Percentiles rank a stretch among this genome's conserved stretches.
Evolutionary conservation across 106 monocot genomes (phyloP).

Genomic region (Phalaenopsis equestris): DNA sequence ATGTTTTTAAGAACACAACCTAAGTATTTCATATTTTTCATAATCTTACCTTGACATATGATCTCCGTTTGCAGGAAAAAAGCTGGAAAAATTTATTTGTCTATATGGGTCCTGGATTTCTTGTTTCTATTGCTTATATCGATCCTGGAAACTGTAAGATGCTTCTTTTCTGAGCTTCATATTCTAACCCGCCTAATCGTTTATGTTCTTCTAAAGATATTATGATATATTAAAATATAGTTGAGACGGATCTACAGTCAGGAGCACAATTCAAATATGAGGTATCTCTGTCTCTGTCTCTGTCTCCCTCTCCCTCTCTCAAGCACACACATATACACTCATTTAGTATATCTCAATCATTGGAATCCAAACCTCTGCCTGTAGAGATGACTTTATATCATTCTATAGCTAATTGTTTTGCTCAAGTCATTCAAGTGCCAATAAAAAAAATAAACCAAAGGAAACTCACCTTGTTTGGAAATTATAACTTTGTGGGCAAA

Average conservation of each 20-base stretch:
- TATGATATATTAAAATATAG: conserved; percentile 22
- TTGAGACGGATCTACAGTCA: conserved; percentile 89
- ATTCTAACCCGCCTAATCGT: neutral
- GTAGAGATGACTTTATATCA: neutral
- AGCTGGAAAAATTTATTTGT: conserved; percentile 93
- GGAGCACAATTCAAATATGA: conserved; percentile 91
- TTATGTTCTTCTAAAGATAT: conserved; percentile 6
- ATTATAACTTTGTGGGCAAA: neutral
- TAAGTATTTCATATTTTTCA: neutral
- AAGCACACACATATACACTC: neutral
- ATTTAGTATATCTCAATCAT: neutral
- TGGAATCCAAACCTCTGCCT: neutral
- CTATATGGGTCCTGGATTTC: conserved; percentile 86
- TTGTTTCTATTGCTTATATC: conserved; percentile 92
- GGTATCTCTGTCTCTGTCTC: conserved; percentile 25
- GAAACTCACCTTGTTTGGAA: neutral
- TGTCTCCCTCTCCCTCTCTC: neutral
- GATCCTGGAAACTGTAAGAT: conserved; percentile 95
- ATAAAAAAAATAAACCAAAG: neutral
- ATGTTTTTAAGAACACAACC: neutral
- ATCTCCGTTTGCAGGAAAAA: conserved; percentile 34
- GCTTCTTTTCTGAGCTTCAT: neutral
- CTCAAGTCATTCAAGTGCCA: neutral
- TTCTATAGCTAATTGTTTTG: neutral
- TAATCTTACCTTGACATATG: neutral